These are phyloP conservation scores for Populus euphratica DNA, from an alignment of 345 rosid genomes.

Conservation along the genomic window DNA sequence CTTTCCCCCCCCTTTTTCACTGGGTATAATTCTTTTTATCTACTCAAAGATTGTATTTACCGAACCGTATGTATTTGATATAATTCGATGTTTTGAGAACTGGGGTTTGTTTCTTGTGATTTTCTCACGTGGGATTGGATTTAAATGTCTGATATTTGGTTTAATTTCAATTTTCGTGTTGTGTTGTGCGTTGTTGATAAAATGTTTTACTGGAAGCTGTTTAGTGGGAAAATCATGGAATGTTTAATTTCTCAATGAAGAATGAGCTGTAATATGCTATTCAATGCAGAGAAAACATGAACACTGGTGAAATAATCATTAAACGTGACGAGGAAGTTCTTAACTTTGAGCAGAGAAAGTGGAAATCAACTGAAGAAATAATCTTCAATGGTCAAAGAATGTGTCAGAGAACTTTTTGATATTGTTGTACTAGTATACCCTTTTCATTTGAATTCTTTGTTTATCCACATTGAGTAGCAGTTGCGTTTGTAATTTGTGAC, in stretches of 20 bases:
- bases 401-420: not conserved
- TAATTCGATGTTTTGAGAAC: not conserved
- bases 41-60: not conserved
- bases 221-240: not conserved
- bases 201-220: not conserved
- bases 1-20: not conserved
- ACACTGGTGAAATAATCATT: not conserved
- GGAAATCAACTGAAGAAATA: not conserved
- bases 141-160: not conserved
- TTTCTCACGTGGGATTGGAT: not conserved
- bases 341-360: not conserved
- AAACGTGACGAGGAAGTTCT: not conserved
- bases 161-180: not conserved
- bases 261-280: not conserved
- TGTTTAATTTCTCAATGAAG: not conserved
- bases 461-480: slow-evolving; percentile 8
- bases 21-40: too few relatives aligned
- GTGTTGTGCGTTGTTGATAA: not conserved
- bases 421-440: not conserved
- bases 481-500: slow-evolving; percentile 14
- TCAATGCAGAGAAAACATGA: not conserved
- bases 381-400: not conserved
- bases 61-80: not conserved
- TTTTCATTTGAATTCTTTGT: not conserved
- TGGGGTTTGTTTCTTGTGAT: slow-evolving; percentile 6